Evolutionary conservation across 2,329 filamentous ascomycete genomes (phyloP).

Genomic region (Pestalotiopsis sp.): DNA sequence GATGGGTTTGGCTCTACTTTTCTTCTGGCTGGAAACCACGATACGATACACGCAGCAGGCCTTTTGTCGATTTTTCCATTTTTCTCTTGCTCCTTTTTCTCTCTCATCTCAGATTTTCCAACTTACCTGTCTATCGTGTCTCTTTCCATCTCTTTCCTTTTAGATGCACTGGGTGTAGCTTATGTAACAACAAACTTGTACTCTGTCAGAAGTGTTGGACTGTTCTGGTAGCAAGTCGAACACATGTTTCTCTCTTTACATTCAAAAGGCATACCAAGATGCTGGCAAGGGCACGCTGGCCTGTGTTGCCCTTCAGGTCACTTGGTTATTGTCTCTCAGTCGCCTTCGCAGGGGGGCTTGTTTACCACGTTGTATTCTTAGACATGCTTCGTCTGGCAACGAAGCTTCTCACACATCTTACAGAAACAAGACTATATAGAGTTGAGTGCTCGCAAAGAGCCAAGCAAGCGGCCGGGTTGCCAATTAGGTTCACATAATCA

Average conservation of each 20-base stretch:
- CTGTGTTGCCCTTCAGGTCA: constrained; percentile 19
- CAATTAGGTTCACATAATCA: background rate
- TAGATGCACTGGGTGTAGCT: background rate
- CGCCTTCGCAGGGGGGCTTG: background rate
- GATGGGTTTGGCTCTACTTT: background rate
- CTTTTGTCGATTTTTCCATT: constrained; percentile 16
- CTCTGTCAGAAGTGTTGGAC: constrained; percentile 14
- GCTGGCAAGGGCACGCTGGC: constrained; percentile 17
- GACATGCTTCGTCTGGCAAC: constrained; percentile 20
- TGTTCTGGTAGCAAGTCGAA: constrained; percentile 24
- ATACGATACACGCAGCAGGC: constrained; percentile 20
- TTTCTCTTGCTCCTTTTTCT: constrained; percentile 20
- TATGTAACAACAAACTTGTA: constrained; percentile 4
- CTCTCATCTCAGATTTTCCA: constrained; percentile 12
- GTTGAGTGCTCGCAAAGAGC: constrained; percentile 7
- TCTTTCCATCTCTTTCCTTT: constrained; percentile 11
- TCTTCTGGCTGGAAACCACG: constrained; percentile 20
- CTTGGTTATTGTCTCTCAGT: background rate
- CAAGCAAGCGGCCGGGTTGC: background rate
- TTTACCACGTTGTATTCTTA: constrained; percentile 9
- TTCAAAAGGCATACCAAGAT: constrained; percentile 15
- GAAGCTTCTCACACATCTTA: constrained; percentile 9
- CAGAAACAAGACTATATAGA: constrained; percentile 5
- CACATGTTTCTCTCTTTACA: constrained; percentile 17
- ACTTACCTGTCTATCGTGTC: constrained; percentile 11